A percentile compares a stretch with the other conserved stretches of the same genome.
Conservation (phyloP, 345 rosid genomes). For the Gossypioides kirkii region DNA sequence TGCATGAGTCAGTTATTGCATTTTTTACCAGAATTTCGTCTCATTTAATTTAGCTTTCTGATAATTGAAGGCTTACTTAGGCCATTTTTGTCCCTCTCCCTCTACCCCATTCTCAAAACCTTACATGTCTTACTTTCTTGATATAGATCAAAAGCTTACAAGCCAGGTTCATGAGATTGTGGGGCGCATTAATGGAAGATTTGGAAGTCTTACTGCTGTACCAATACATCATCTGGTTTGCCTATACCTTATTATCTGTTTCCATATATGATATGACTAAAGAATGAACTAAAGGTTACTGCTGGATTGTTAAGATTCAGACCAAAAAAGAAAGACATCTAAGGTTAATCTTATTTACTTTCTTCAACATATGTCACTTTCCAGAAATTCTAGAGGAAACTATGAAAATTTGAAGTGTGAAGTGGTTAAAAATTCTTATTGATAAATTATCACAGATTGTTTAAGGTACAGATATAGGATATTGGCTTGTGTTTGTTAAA, state of each 20-base stretch:
- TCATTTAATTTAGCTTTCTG: neutral
- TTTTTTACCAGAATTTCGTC: too few species aligned
- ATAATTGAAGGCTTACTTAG: neutral
- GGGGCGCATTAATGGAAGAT: slow-evolving; percentile 66
- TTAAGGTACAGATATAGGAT: neutral
- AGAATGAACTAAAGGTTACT: neutral
- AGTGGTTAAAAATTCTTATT: neutral
- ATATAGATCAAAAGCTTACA: slow-evolving; percentile 50
- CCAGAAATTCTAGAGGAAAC: neutral
- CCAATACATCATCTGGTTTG: slow-evolving; percentile 39
- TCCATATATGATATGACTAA: neutral
- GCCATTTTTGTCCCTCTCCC: neutral
- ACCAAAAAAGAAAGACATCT: neutral
- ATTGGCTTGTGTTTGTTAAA: neutral
- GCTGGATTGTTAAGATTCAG: neutral
- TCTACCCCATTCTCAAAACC: neutral
- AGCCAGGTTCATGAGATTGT: slow-evolving; percentile 66
- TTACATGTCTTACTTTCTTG: neutral
- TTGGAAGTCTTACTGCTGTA: slow-evolving; percentile 51
- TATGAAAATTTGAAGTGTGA: neutral
- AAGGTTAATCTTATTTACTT: neutral
- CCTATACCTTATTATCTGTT: neutral
- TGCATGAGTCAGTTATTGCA: too few species aligned
- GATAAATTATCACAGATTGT: neutral
- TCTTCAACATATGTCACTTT: neutral